Evolutionary conservation across 2,329 filamentous ascomycete species (phyloP).

Genomic region (Scorias spongiosa): DNA sequence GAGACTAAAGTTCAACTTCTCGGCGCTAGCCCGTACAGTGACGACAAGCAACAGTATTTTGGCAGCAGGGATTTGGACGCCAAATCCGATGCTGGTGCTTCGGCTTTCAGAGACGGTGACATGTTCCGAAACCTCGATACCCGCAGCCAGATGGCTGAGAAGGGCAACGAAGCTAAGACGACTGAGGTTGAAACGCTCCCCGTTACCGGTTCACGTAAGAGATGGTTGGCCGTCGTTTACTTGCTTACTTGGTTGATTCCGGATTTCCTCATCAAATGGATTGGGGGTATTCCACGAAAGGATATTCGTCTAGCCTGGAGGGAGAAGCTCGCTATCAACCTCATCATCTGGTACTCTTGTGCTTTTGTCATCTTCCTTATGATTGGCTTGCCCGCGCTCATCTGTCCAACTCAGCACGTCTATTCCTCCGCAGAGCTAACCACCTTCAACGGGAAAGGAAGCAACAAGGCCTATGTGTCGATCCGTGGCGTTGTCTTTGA

Average conservation of each 20-base stretch:
- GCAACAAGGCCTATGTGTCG: slow-evolving; percentile 51
- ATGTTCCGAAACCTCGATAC: slow-evolving; percentile 98
- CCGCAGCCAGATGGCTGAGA: slow-evolving; percentile 84
- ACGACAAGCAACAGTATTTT: slow-evolving; percentile 76
- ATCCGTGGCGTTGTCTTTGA: slow-evolving; percentile 87
- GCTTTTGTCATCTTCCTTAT: slow-evolving; percentile 72
- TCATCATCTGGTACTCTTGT: slow-evolving; percentile 89
- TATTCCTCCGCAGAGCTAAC: slow-evolving; percentile 66
- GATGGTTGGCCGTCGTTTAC: slow-evolving; percentile 79
- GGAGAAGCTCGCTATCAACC: slow-evolving; percentile 94
- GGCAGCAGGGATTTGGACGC: slow-evolving; percentile 63
- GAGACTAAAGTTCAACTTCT: slow-evolving; percentile 44
- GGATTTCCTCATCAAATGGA: slow-evolving; percentile 59
- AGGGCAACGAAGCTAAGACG: slow-evolving; percentile 79
- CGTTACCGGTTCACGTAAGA: slow-evolving; percentile 65
- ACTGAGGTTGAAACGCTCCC: slow-evolving; percentile 77
- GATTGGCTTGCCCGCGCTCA: slow-evolving; percentile 66
- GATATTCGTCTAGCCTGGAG: slow-evolving; percentile 89
- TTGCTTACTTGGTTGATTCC: slow-evolving; percentile 75
- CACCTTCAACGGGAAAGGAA: slow-evolving; percentile 55
- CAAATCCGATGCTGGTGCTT: slow-evolving; percentile 80
- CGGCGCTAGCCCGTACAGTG: slow-evolving; percentile 40
- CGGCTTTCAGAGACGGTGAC: slow-evolving; percentile 81
- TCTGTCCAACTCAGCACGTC: slow-evolving; percentile 85
- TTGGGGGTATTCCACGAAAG: slow-evolving; percentile 80